Percentiles rank a stretch among this genome's conserved stretches.
Conservation (phyloP, 371 early-diverging fungal species). For the Batrachochytrium dendrobatidis region DNA sequence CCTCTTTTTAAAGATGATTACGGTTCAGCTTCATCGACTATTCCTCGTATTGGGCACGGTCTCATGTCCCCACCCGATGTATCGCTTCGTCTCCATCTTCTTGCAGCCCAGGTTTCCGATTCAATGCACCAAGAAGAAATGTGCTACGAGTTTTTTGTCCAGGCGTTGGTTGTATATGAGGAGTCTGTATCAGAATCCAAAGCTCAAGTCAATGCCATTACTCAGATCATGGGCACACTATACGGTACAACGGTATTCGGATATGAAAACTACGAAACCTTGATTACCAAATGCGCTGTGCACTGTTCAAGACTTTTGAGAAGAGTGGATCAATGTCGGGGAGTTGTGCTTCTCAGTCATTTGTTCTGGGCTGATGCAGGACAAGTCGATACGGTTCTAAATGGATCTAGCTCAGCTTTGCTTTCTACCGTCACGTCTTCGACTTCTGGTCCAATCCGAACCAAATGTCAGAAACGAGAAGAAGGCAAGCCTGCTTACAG, state of each 20-base stretch:
- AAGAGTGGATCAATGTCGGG: constrained; percentile 87
- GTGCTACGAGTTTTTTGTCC: constrained; percentile 83
- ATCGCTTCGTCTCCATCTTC: constrained; percentile 67
- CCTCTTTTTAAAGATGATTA: constrained; percentile 48
- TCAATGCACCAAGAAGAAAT: constrained; percentile 73
- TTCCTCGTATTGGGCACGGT: constrained; percentile 17
- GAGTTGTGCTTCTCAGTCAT: constrained; percentile 66
- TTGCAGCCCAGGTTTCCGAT: constrained; percentile 76
- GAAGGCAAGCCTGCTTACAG: constrained; percentile 45
- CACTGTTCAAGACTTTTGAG: constrained; percentile 81
- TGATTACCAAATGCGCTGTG: constrained; percentile 77
- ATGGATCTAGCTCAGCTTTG: too few relatives aligned
- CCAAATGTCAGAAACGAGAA: constrained; percentile 12
- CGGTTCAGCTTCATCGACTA: constrained; percentile 13
- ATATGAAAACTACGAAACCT: constrained; percentile 78
- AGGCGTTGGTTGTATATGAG: constrained; percentile 85
- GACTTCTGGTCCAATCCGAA: too few relatives aligned
- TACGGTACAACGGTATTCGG: constrained; percentile 62
- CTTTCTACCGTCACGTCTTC: too few relatives aligned
- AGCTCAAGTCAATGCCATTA: constrained; percentile 77
- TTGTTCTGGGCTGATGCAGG: constrained; percentile 79
- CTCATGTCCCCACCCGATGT: constrained; percentile 51
- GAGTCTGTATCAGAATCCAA: constrained; percentile 79
- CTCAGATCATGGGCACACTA: constrained; percentile 71
- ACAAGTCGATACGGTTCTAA: too few relatives aligned